Base-by-base conservation (phyloP, 768 basidiomycete genomes). In the Holtermannia corniformis region DNA sequence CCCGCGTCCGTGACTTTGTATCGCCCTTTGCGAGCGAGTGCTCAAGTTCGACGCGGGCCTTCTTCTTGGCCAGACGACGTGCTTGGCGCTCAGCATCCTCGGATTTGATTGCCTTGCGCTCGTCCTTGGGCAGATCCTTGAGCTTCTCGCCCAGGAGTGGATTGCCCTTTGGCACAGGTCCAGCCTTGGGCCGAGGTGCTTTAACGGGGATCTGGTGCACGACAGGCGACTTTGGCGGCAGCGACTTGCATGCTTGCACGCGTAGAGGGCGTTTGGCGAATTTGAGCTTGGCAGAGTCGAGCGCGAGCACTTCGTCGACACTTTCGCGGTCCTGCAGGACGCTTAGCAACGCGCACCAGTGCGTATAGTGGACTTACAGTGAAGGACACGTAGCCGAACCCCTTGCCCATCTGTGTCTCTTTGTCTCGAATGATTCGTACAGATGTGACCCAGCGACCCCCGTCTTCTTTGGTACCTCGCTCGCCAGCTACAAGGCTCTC, bases 181-280 rank as follows among this genome's bases (percentile, higher is more conserved):
- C 47, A n/a, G 57, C 58, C 49, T 41, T 49, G 61, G 43, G 24
- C 47, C 50, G 13, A 48, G 58, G 55, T 54, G n/a, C 47, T 44
- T 46, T 52, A 26, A n/a, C 42, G 43, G 55, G 44, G 37, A 47
- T 44, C 23, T 62, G 49, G 28, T 51, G 54, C 41, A 67, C 50
- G 48, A 59, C 70, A 57, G 56, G 60, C 28, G 49, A 61, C 20
- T 66, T 59, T 76, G 19, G 80, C 75, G 21, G 81, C 47, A n/a
- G 61, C 5, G 81, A 82, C 70, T 89, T 93, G 76, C 90, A 96
- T 32, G 86, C 81, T 66, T 96, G 86, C 2, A 96, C 82, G 20
- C 93, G 84, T 2, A 96, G 77, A 63, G 84, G 89, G 59, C 90
- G 87, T 71, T 93, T 95, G 16, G 87, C 88, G 65, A 96, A 89